Evolutionary conservation across 108 stramenopile genomes (phyloP).

Genomic region (Nitzschia inconspicua): DNA sequence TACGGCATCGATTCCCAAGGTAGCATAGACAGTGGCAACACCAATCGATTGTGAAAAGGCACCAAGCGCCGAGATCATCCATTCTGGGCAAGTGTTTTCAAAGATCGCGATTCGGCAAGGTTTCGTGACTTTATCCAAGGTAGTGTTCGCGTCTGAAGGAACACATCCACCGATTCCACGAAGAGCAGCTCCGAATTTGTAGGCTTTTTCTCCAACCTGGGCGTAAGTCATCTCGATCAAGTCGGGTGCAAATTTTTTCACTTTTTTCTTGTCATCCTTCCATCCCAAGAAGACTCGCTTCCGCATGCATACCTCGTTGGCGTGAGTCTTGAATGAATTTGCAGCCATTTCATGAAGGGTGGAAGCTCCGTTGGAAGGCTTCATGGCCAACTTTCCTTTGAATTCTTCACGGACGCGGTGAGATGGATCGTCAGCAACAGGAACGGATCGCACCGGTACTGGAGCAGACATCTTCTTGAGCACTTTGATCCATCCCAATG

Average conservation of each 20-base stretch:
- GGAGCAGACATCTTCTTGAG: conserved; percentile 51
- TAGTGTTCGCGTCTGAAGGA: conserved; percentile 49
- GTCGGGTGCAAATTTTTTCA: conserved; percentile 72
- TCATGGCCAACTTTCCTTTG: conserved; percentile 42
- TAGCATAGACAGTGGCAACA: conserved; percentile 90
- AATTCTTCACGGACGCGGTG: conserved; percentile 60
- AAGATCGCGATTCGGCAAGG: conserved; percentile 87
- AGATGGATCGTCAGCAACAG: conserved; percentile 57
- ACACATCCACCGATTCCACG: conserved; percentile 62
- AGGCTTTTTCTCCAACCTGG: conserved; percentile 62
- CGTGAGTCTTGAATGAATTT: conserved; percentile 45
- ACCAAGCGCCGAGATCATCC: conserved; percentile 86
- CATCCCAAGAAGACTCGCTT: conserved; percentile 72
- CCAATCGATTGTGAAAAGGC: conserved; percentile 75
- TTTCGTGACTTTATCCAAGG: conserved; percentile 72
- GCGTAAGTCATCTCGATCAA: conserved; percentile 58
- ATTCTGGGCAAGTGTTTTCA: conserved; percentile 89
- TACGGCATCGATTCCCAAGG: conserved; percentile 89
- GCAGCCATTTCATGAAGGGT: conserved; percentile 69
- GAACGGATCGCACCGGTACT: conserved; percentile 60
- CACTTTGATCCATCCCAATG: conserved; percentile 77
- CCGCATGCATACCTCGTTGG: conserved; percentile 56
- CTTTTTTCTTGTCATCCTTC: conserved; percentile 53
- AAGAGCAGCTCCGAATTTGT: conserved; percentile 82
- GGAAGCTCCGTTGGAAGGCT: conserved; percentile 49